phyloP scores from a whole-genome alignment of 1,284 basidiomycete species.

The Bjerkandera adusta region DNA sequence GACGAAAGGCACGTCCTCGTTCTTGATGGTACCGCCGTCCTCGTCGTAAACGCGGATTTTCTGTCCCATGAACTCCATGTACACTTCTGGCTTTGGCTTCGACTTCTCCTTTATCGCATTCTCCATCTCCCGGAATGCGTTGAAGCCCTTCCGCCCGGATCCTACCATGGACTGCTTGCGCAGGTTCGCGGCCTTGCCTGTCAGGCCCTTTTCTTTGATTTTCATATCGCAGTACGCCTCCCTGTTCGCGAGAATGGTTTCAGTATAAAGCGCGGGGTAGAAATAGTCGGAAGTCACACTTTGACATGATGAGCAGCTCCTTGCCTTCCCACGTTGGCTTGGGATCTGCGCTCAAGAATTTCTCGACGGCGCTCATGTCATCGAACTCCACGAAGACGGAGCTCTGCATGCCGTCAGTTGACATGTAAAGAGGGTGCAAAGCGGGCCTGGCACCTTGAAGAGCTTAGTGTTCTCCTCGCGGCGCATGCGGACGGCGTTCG shows the following conservation, averaged over 20 bases:
- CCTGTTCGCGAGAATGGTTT: constrained; percentile 38
- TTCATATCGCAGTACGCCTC: constrained; percentile 96
- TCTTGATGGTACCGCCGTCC: constrained; percentile 66
- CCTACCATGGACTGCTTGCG: constrained; percentile 52
- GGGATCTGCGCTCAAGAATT: constrained; percentile 78
- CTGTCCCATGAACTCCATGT: constrained; percentile 68
- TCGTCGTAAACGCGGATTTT: constrained; percentile 63
- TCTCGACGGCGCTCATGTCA: constrained; percentile 66
- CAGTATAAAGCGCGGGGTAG: background rate
- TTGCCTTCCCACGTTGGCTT: constrained; percentile 77
- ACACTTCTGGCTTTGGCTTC: constrained; percentile 54
- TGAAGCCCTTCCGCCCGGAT: constrained; percentile 63
- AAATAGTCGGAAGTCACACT: constrained; percentile 46
- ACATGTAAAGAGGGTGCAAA: background rate
- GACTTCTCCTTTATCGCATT: constrained; percentile 40
- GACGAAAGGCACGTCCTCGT: constrained; percentile 69
- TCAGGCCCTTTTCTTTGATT: constrained; percentile 92
- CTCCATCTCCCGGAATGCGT: constrained; percentile 85
- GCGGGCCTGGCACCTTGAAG: constrained; percentile 73
- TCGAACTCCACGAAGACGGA: constrained; percentile 94
- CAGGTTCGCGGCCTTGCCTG: constrained; percentile 58
- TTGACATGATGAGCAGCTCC: constrained; percentile 85
- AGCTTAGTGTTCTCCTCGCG: constrained; percentile 67
- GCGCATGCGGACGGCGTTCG: constrained; percentile 88
- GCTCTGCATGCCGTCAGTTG: constrained; percentile 45